Percentiles rank a stretch among this genome's conserved stretches.
Evolutionary conservation across 345 rosid species (phyloP).

Genomic region (Laguncularia racemosa): DNA sequence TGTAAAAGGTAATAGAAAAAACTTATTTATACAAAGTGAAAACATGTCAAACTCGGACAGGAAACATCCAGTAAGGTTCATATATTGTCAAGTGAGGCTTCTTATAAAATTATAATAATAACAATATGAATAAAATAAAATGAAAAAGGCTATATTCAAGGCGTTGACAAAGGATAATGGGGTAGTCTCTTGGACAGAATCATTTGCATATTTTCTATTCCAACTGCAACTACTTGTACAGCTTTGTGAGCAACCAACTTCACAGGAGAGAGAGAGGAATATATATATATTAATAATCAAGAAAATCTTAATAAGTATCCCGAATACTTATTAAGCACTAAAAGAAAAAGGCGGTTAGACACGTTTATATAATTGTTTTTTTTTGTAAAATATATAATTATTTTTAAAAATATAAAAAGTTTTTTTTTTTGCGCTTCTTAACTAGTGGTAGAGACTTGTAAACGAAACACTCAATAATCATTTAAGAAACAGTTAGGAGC

Average conservation of each 20-base stretch:
- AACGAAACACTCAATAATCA: too few relatives aligned
- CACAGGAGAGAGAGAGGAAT: constrained; percentile 13
- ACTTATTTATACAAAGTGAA: too few relatives aligned
- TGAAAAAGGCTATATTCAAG: constrained; percentile 3
- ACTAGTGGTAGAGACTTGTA: too few relatives aligned
- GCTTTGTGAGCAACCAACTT: constrained; percentile 17
- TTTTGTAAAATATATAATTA: too few relatives aligned
- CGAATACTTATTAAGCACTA: not conserved
- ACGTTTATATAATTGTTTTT: too few relatives aligned
- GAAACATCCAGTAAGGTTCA: constrained; percentile 6
- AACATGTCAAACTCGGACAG: too few relatives aligned
- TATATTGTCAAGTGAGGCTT: not conserved
- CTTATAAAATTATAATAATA: too few relatives aligned
- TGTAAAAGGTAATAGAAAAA: too few relatives aligned
- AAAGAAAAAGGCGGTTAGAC: too few relatives aligned
- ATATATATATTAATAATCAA: not conserved
- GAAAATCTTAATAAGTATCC: not conserved
- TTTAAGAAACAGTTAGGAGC: too few relatives aligned
- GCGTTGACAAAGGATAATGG: constrained; percentile 30
- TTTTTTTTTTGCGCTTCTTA: too few relatives aligned
- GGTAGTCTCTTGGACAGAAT: constrained; percentile 18
- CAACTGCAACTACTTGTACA: constrained; percentile 24
- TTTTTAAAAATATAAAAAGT: too few relatives aligned
- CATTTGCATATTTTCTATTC: constrained; percentile 12
- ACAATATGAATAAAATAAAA: not conserved